Evolutionary conservation across 2,329 filamentous ascomycete species (phyloP).

Genomic region (Sclerotinia sclerotiorum): DNA sequence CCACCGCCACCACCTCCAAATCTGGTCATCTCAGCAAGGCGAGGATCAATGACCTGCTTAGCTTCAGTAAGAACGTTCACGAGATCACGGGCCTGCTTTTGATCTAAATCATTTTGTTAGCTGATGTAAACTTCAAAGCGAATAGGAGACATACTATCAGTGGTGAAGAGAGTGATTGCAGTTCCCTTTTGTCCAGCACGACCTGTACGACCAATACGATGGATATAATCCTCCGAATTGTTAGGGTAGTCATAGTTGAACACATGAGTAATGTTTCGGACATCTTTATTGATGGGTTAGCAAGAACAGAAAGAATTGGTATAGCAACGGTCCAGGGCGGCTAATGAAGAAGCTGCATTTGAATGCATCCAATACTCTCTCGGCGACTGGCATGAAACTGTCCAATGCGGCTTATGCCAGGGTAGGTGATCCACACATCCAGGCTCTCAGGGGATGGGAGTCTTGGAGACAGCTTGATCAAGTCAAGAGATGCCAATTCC

Average conservation of each 20-base stretch:
- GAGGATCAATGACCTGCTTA: constrained; percentile 96
- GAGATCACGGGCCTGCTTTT: constrained; percentile 95
- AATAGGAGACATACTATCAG: constrained; percentile 79
- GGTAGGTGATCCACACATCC: constrained; percentile 55
- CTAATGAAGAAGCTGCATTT: constrained; percentile 41
- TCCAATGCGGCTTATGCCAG: constrained; percentile 49
- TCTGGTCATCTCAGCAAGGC: constrained; percentile 92
- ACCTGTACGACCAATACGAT: constrained; percentile 93
- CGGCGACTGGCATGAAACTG: constrained; percentile 41
- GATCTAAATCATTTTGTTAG: constrained; percentile 55
- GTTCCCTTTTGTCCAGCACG: constrained; percentile 93
- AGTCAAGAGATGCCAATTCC: constrained; percentile 78
- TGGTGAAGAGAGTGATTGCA: constrained; percentile 97
- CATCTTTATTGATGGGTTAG: constrained; percentile 93
- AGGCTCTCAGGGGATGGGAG: constrained; percentile 57
- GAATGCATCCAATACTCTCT: constrained; percentile 45
- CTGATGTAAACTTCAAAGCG: constrained; percentile 24
- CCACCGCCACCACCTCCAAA: constrained; percentile 65
- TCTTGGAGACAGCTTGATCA: constrained; percentile 76
- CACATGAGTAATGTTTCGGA: constrained; percentile 99
- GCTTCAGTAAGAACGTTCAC: constrained; percentile 90
- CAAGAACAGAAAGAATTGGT: constrained; percentile 57
- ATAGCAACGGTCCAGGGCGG: constrained; percentile 63
- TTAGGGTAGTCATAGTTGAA: constrained; percentile 99
- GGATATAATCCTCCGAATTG: constrained; percentile 98